Evolutionary conservation across 768 basidiomycete species (phyloP), one percentile per base, ranked within the genome.

Genomic region (Austroboletus festivus): DNA sequence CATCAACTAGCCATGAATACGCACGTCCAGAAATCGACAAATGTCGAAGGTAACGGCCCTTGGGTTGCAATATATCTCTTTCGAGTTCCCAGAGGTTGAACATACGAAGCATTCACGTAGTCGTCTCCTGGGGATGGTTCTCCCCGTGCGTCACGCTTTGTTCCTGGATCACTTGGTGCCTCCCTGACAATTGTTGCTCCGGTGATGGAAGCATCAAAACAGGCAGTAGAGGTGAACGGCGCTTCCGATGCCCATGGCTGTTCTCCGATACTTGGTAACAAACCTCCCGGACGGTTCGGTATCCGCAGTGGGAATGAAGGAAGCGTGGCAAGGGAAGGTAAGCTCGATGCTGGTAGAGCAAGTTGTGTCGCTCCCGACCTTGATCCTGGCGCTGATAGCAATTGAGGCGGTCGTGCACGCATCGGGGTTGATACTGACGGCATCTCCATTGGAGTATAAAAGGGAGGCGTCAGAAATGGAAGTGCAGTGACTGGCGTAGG

Each of bases 31-130:
- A 98, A 98, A 64, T 98, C 94, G 5, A 75, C 73, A 64, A 84
- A 95, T 0, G 95, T 97, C 22, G 88, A 81, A 10, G 86, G 86
- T 9, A 98, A 71, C 5, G 94, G 95, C 5, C 95, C 95, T 64
- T 98, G 95, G 3, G 95, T 96, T 4, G 94, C 95, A 48, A 98
- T 96, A 61, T 95, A 98, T 41, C 86, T 78, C 63, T 82, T 81
- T 24, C 69, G 74, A 1, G 94, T 94, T 3, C 86, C 85, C 18
- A 91, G 69, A 3, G 94, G 92, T 64, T 90, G 90, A 30, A 98
- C 85, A 60, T 86, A 89, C 23, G 92, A 95, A 10, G 95, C 95
- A 62, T 98, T 97, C 67, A 97, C 85, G 64, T 97, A 97, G 64
- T 97, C 94, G 54, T 86, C 86, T 35, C 79, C 80, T 26, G 83